Base-by-base conservation (phyloP, 495 filamentous ascomycete species). In the Daldinia caldariorum region DNA sequence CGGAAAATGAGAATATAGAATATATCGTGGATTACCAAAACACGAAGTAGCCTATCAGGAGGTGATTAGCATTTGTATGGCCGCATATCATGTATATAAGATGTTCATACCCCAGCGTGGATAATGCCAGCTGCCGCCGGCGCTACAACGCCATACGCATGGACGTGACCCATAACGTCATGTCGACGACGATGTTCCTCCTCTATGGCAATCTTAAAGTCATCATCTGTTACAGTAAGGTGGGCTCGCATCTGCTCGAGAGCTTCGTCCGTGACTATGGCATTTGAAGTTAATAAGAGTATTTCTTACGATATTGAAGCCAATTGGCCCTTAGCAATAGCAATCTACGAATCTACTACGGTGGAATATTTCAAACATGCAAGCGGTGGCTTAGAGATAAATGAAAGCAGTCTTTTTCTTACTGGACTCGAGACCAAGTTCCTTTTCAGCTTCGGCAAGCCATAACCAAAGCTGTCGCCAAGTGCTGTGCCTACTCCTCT, bases 381-480 rank as follows among this genome's bases (percentile, higher is more conserved):
- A 14, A 26, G 8, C 26, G 16, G 45, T 18, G n/a, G 18, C 54
- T 57, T 29, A 32, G 7, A 34, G 22, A 29, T 20, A 8, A 22
- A 41, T 22, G 18, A 59, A 60, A 12, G 16, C 4, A 35, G 13
- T 59, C 12, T 12, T 37, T 29, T 3, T n/a, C 63, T 60, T 61
- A 67, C 63, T 67, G 6, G 63, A 54, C 57, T 84, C 78, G 29
- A 86, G 74, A 5, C 89, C 88, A 1, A 91, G 79, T 74, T 92
- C 89, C 79, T 90, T 89, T 80, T 96, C 88, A 29, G 87, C 85
- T 83, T 94, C 89, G n/a, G 93, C 93, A 12, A 97, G 89, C 84
- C 87, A 91, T 31, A 93, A 74, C 93, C 93, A 97, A 51, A 96
- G 83, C 69, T 89, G 81, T 70, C 92, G 87, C 92, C 92, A 95